Conservation (phyloP, 768 basidiomycete species). For the Hygrophoropsis aurantiaca region DNA sequence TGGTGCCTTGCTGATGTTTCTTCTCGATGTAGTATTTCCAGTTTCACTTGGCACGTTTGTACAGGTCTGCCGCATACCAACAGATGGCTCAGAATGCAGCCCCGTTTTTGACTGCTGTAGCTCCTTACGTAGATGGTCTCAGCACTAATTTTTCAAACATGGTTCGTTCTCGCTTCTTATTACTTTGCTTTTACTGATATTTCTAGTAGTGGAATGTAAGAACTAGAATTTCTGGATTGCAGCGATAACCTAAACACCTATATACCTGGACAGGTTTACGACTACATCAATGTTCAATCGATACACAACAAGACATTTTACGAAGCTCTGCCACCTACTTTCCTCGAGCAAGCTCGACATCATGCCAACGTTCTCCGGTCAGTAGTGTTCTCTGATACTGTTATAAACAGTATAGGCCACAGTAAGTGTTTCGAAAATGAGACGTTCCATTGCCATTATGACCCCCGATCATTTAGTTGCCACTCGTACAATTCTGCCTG, state of each 20-base stretch:
- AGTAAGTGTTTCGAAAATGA: conserved; percentile 41
- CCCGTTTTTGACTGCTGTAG: conserved; percentile 58
- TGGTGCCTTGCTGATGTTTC: not conserved
- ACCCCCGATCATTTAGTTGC: conserved; percentile 49
- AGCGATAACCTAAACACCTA: not conserved
- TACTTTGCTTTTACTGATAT: conserved; percentile 2
- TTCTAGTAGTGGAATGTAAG: conserved; percentile 66
- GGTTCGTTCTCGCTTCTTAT: conserved; percentile 35
- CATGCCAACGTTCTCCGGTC: conserved; percentile 75
- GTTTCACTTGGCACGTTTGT: conserved; percentile 32
- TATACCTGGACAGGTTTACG: conserved; percentile 49
- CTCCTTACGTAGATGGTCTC: conserved; percentile 63
- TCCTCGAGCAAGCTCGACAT: conserved; percentile 64
- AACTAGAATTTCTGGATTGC: not conserved
- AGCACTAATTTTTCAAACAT: conserved; percentile 60
- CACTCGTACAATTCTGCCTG: conserved; percentile 67
- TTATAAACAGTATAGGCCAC: conserved; percentile 66
- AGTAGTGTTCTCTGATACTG: conserved; percentile 59
- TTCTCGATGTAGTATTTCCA: conserved; percentile 1
- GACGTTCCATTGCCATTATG: not conserved
- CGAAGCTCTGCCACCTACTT: conserved; percentile 65
- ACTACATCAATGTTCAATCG: conserved; percentile 69
- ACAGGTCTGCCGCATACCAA: conserved; percentile 61
- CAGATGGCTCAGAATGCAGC: conserved; percentile 48
- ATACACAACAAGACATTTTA: conserved; percentile 77